phyloP scores from a whole-genome alignment of 495 filamentous ascomycete genomes.

The Ramalina intermedia region DNA sequence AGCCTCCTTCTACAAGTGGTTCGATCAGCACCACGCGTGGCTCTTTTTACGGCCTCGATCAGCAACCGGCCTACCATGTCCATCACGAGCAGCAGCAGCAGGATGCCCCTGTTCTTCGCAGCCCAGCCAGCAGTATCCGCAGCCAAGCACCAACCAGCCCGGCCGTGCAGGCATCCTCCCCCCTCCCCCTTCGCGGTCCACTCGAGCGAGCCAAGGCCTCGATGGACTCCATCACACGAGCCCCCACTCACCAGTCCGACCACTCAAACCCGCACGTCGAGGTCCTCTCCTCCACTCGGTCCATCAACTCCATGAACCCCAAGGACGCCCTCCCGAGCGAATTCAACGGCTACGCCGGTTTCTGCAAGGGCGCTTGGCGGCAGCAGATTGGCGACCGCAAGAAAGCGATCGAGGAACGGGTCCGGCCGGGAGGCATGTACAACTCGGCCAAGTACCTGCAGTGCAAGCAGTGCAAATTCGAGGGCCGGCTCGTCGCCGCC shows the following conservation, averaged over 20 bases:
- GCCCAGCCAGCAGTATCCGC: too few relatives aligned
- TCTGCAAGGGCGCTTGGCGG: constrained; percentile 39
- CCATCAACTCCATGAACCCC: constrained; percentile 6
- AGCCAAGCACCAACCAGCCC: background rate
- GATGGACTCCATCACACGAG: background rate
- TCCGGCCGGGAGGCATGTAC: constrained; percentile 26
- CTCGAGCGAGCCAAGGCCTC: background rate
- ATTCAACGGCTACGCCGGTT: constrained; percentile 31
- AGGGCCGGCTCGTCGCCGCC: constrained; percentile 18
- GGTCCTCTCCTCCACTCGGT: constrained; percentile 5
- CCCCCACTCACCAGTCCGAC: background rate
- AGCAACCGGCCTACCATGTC: constrained; percentile 1
- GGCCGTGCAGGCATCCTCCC: background rate
- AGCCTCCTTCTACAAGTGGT: background rate
- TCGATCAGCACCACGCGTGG: constrained; percentile 3
- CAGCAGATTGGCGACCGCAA: constrained; percentile 25
- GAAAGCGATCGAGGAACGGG: constrained; percentile 22
- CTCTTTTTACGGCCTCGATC: background rate
- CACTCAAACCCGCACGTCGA: background rate
- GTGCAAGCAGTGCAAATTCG: constrained; percentile 31
- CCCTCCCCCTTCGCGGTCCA: background rate
- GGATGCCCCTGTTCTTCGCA: background rate
- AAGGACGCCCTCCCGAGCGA: constrained; percentile 21
- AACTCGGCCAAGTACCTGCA: constrained; percentile 22
- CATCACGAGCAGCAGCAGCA: background rate